Base-by-base conservation (phyloP, 2,329 filamentous ascomycete species). In the Epichloe hybrida region DNA sequence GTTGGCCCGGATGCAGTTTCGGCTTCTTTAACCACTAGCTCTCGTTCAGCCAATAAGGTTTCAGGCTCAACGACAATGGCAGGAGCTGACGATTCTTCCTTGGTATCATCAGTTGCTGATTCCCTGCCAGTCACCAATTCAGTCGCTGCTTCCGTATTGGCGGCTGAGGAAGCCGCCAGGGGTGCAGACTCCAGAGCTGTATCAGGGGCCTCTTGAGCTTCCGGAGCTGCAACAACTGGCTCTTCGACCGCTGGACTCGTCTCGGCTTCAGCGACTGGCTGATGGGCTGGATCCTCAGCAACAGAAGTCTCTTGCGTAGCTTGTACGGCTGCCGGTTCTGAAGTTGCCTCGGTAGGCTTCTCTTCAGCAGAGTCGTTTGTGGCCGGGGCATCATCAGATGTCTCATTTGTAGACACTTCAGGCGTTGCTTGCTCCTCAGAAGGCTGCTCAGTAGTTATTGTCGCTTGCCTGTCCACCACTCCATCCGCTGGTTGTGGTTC, bases 191-290 rank as follows among this genome's bases (percentile, higher is more conserved):
- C 46, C 9, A 17, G 15, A 9, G n/a, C 3, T 21, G 12, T 3
- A 34, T 48, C 42, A 7, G 12, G 17, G 3, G 15, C 13, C 15
- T 27, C 15, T 42, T 35, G 47, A 35, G 38, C 50, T 27, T 37
- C 44, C 9, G 37, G 12, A 9, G 44, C n/a, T 13, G 39, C 27
- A 17, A 17, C 34, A 46, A n/a, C 3, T 8, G 48, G n/a, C n/a
- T 51, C 41, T 46, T 50, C 50, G 27, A 31, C 48, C 8, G 38
- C 39, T 11, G 48, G 35, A 35, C n/a, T n/a, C n/a, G 43, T 12
- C 31, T 36, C 43, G 12, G 27, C 8, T 35, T 36, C 34, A 20
- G 31, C 17, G 9, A 35, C n/a, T 36, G 43, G 5, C 34, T 37
- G n/a, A 20, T 2, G 1, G 41, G 41, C 27, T 40, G 27, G n/a